Conservation (phyloP, 2,329 filamentous ascomycete species). For the Shiraia sp. region DNA sequence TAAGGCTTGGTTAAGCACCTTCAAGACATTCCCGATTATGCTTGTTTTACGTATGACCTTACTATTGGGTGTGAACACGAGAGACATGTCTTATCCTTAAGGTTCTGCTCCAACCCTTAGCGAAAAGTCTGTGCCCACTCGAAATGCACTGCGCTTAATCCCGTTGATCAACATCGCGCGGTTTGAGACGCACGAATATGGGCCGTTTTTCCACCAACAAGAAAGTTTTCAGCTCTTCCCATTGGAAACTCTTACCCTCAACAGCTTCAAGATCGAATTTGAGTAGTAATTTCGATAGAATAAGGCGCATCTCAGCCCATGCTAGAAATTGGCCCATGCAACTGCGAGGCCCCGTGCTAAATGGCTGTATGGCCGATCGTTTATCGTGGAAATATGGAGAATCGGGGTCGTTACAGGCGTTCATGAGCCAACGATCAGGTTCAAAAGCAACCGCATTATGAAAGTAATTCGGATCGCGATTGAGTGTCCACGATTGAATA, state of each 20-base stretch:
- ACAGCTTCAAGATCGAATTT: constrained; percentile 1
- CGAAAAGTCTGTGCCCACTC: too few species aligned
- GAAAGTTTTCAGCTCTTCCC: constrained; percentile 1
- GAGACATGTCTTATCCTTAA: too few species aligned
- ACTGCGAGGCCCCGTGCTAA: neutral
- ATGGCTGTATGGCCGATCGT: constrained; percentile 1
- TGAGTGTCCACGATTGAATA: neutral
- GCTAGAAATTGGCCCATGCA: constrained; percentile 1
- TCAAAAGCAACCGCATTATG: neutral
- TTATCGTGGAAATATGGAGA: neutral
- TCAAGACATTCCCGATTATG: too few species aligned
- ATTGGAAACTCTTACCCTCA: neutral
- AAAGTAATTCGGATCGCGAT: neutral
- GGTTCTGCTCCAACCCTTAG: too few species aligned
- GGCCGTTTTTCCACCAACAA: constrained; percentile 1
- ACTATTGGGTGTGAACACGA: too few species aligned
- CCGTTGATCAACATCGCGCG: too few species aligned
- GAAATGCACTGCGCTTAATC: too few species aligned
- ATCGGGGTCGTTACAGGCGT: neutral
- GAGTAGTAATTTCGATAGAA: neutral
- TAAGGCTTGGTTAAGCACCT: too few species aligned
- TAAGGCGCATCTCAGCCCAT: constrained; percentile 2
- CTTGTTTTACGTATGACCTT: too few species aligned
- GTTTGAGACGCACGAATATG: neutral
- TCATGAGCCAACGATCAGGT: constrained; percentile 3